Conservation (phyloP, 106 monocot species). For the Dioscorea alata region DNA sequence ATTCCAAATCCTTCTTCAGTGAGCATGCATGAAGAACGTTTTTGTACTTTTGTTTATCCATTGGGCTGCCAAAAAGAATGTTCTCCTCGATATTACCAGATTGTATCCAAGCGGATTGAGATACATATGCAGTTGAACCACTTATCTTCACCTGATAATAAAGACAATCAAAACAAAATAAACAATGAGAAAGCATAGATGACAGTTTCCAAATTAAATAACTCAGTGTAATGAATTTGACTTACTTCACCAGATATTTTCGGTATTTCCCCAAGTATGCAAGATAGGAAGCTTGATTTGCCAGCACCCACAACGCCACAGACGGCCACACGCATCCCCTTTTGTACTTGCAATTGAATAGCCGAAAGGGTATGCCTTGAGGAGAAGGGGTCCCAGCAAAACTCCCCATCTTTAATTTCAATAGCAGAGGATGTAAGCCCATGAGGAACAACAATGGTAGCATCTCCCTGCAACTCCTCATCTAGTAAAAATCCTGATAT, state of each 20-base stretch:
- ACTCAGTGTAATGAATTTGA: background rate
- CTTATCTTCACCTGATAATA: slow-evolving; percentile 66
- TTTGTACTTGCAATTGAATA: slow-evolving; percentile 60
- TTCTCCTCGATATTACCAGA: slow-evolving; percentile 92
- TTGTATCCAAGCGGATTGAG: slow-evolving; percentile 99
- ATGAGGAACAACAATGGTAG: slow-evolving; percentile 48
- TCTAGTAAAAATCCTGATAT: slow-evolving; percentile 67
- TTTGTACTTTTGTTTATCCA: slow-evolving; percentile 72
- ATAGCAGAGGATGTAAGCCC: slow-evolving; percentile 46
- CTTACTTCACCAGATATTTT: slow-evolving; percentile 95
- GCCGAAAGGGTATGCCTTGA: slow-evolving; percentile 50
- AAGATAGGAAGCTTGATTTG: slow-evolving; percentile 89
- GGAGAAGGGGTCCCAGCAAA: slow-evolving; percentile 80
- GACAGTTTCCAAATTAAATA: background rate
- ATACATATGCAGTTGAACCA: slow-evolving; percentile 80
- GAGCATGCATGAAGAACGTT: slow-evolving; percentile 81
- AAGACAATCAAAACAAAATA: background rate
- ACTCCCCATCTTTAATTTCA: slow-evolving; percentile 80
- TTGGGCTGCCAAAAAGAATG: slow-evolving; percentile 83
- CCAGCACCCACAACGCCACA: slow-evolving; percentile 93
- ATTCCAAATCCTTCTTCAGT: slow-evolving; percentile 79
- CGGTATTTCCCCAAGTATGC: slow-evolving; percentile 93
- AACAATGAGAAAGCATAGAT: background rate
- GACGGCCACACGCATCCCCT: slow-evolving; percentile 76
- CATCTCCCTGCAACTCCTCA: slow-evolving; percentile 75